Base-by-base conservation (phyloP, 2,329 filamentous ascomycete species). In the Tolypocladium cylindrosporum region DNA sequence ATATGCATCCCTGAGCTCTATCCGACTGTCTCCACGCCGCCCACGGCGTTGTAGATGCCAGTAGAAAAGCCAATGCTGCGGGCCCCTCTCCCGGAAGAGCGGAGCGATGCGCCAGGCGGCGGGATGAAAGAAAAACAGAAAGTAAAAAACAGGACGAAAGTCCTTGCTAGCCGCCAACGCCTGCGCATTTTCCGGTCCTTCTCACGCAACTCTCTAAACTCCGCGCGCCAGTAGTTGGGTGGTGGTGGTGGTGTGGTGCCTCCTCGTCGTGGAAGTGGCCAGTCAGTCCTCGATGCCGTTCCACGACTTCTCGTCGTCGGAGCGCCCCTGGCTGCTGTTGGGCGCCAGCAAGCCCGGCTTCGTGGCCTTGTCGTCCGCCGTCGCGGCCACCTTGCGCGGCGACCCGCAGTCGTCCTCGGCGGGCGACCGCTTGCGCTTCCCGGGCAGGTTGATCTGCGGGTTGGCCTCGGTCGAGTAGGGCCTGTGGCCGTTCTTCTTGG, bases 271-370 rank as follows among this genome's bases (percentile, higher is more conserved):
- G 16, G 37, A 9, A 1, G 16, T 27, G 2, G 3, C 11, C 31
- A 39, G 50, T 68, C 63, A 75, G 61, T 76, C 72, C 27, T 73
- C 66, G 57, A 75, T 75, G 5, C 73, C 74, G 56, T 75, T 74
- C 73, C 74, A 75, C 10, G 74, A 74, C 61, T 72, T 74, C 59
- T 75, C 72, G 52, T 73, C 72, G n/a, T 75, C 72, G 16, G 68
- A 69, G 16, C 63, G 63, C n/a, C 58, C 58, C 31, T 61, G 55
- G 55, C 52, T 61, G 45, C 55, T 57, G 19, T 45, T 36, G 14
- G 48, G 48, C 27, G 24, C 41, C 40, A 60, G 55, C 51, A 19
- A 40, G 21, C 14, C 37, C 5, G 56, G 45, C 34, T 56, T 58
- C 27, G 42, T 34, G 39, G 59, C 63, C 58, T 40, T 65, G 43